Evolutionary conservation across 139 green algal species (phyloP), one percentile per base, ranked within the genome.

Genomic region (Micromonas commoda): DNA sequence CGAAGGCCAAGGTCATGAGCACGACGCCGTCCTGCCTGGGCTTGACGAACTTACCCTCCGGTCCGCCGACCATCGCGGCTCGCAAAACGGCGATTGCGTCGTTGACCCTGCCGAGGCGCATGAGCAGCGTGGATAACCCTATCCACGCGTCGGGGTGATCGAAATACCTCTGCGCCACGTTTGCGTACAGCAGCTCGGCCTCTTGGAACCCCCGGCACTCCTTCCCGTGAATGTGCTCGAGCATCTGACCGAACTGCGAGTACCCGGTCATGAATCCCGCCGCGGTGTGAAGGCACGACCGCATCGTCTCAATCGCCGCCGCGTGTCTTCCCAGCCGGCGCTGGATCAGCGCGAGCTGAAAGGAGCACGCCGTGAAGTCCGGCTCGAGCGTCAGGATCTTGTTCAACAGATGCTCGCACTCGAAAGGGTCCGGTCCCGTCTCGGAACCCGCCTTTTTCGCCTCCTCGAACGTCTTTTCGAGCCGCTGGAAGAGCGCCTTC

Each of bases 11-110:
- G 29, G 51, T n/a, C 19, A 77, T 61, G 19, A 67, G 24, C 52
- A 68, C 24, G 26, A 45, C 1, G 0, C 31, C 31, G 52, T 77
- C 39, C 19, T 38, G 45, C 21, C 53, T 16, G 9, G 71, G 71
- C 61, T 67, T 67, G 28, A 52, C 19, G 1, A 67, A 77, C 33
- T 77, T 77, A 1, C 5, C 71, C 28, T 77, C 71, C 26, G 71
- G 71, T 0, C 71, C 71, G 4, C 71, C 71, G 29, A 37, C 5
- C 16, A 51, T 16, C 28, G 71, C 39, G 28, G 19, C 13, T 0
- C 71, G 71, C 28, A 77, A 35, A 20, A 69, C 5, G 0, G 45
- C 39, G 3, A 77, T 28, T 4, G 71, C 71, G 53, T 51, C 61
- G 39, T 28, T 33, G 20, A 77, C 51, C 1, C 20, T 26, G 3